Evolutionary conservation across 2,329 filamentous ascomycete genomes (phyloP), one percentile per base, ranked within the genome.

Genomic region (Colletotrichum musae): DNA sequence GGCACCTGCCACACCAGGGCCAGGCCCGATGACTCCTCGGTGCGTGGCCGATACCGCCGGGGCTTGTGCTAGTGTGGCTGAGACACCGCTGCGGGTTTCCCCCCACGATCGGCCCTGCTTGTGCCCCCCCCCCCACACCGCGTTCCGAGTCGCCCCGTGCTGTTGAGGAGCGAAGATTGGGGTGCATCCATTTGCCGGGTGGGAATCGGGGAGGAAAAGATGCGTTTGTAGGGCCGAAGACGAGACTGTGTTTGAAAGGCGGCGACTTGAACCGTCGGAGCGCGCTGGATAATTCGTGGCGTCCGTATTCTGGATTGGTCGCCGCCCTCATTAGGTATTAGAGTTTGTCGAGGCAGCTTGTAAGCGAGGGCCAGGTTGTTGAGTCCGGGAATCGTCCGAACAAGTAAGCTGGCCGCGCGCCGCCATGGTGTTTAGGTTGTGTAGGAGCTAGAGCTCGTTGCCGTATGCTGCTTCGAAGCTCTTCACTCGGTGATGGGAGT

Each of bases 401-500:
- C 53, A 50, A 41, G 24, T 24, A 10, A 43, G 43, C 50, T 45
- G 60, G 48, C 32, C 43, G 32, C 53, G 41, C 47, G 36, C 48
- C 52, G 18, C 43, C 43, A 57, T 21, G 54, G 21, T 58, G 45
- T 52, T 60, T 24, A 24, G 16, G 3, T 13, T 10, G 45, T 24
- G 9, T 18, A 6, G 28, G 15, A 41, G n/a, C 53, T 43, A 53
- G 3, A 41, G 56, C 36, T 50, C 10, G 32, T 36, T 36, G 32
- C 32, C 32, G 9, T 36, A 10, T 36, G 32, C 21, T 69, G 45
- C n/a, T 57, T 57, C 18, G 36, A 26, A 47, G 32, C 32, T 36
- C 64, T 70, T 69, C 62, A 69, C 80, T 91, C 88, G 73, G 82
- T 75, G 75, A 90, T 90, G 69, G 87, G 84, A 59, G 86, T 82